phyloP scores from a whole-genome alignment of 2,329 filamentous ascomycete genomes.

The Colletotrichum eremochloae region DNA sequence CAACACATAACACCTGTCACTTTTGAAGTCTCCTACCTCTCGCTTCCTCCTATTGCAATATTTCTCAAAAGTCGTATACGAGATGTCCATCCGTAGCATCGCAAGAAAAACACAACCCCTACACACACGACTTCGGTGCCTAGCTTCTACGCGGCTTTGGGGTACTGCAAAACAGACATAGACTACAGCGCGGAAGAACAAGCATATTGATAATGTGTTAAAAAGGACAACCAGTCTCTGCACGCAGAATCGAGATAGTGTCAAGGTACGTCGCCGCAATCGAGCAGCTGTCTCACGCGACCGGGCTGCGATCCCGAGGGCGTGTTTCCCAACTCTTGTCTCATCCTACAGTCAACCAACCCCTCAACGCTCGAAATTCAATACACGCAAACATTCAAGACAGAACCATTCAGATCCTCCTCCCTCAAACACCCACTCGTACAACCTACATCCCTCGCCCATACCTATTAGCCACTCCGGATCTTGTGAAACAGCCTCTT shows the following conservation, averaged over 20 bases:
- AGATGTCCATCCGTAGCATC: background rate
- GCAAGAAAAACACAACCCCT: background rate
- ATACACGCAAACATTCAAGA: constrained; percentile 11
- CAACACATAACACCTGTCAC: too few relatives aligned
- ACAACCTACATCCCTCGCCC: background rate
- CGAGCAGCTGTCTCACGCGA: background rate
- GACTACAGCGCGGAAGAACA: background rate
- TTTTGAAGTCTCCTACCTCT: too few relatives aligned
- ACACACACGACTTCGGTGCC: too few relatives aligned
- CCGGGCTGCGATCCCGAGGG: background rate
- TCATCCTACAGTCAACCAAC: background rate
- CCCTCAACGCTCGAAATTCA: background rate
- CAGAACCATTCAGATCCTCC: background rate
- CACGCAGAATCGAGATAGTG: too few relatives aligned
- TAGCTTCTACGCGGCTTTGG: too few relatives aligned
- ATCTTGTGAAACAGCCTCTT: constrained; percentile 35
- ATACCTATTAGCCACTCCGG: background rate
- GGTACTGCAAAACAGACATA: background rate
- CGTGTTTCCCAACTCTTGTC: background rate
- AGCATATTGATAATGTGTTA: background rate
- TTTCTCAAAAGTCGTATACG: background rate
- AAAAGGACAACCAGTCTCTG: background rate
- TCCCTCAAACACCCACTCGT: background rate
- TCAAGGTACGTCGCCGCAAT: background rate
- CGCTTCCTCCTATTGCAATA: background rate